A percentile compares a stretch with the other conserved stretches of the same genome.
Conservation (phyloP, 768 basidiomycete species). For the Suillus fuscotomentosus region DNA sequence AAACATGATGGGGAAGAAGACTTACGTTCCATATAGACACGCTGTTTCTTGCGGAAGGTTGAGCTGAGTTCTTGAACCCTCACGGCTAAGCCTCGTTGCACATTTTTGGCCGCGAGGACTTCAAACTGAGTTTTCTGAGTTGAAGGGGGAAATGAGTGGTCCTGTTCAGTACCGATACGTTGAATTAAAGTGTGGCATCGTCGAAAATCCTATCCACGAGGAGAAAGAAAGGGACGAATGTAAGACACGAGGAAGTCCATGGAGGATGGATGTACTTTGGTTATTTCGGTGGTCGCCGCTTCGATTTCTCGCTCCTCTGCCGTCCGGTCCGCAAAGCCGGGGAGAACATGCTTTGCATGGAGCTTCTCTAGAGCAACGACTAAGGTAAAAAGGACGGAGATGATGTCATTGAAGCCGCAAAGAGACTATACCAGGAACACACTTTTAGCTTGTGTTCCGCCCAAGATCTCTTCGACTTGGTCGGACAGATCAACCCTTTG, state of each 20-base stretch:
- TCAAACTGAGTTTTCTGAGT: slow-evolving; percentile 48
- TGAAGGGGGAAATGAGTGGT: slow-evolving; percentile 65
- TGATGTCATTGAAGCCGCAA: slow-evolving; percentile 5
- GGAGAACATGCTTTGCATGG: slow-evolving; percentile 93
- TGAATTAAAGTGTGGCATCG: slow-evolving; percentile 54
- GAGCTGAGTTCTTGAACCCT: slow-evolving; percentile 93
- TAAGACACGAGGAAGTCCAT: slow-evolving; percentile 14
- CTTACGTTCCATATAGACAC: slow-evolving; percentile 97
- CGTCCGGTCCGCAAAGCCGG: slow-evolving; percentile 93
- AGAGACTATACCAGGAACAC: slow-evolving; percentile 30
- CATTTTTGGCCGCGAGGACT: slow-evolving; percentile 80
- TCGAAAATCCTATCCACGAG: slow-evolving; percentile 34
- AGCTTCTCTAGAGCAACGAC: slow-evolving; percentile 91
- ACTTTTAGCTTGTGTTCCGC: slow-evolving; percentile 76
- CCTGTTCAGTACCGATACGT: slow-evolving; percentile 58
- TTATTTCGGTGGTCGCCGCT: slow-evolving; percentile 80
- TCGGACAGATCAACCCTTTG: slow-evolving; percentile 90
- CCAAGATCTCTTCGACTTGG: slow-evolving; percentile 80
- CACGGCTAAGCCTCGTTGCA: slow-evolving; percentile 93
- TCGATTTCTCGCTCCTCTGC: slow-evolving; percentile 96
- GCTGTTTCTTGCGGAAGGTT: slow-evolving; percentile 94
- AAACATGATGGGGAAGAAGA: slow-evolving; percentile 18
- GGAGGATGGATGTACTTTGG: slow-evolving; percentile 53
- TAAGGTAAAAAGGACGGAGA: slow-evolving; percentile 34
- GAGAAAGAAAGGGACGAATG: slow-evolving; percentile 13